Conservation (phyloP, 441 rosid genomes). For the Corymbia calophylla region DNA sequence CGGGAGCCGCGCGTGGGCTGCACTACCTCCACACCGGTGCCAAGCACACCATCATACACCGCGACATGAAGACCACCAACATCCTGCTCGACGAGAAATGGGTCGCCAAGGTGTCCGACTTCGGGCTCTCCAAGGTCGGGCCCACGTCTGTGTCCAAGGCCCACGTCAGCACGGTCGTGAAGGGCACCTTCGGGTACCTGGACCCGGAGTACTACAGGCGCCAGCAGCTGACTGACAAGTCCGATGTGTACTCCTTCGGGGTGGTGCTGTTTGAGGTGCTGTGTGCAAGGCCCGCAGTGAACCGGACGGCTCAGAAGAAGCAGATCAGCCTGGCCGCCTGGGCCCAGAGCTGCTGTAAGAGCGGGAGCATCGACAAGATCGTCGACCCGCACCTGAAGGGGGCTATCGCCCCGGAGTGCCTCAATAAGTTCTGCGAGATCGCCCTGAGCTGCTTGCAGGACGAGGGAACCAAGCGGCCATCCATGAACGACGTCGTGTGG, state of each 20-base stretch:
- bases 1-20: constrained; percentile 4
- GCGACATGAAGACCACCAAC: constrained; percentile 9
- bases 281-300: constrained; percentile 20
- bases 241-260: constrained; percentile 38
- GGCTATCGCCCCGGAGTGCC: background rate
- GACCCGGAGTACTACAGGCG: constrained; percentile 9
- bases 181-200: constrained; percentile 10
- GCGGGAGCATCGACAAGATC: constrained; percentile 9
- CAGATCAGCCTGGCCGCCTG: constrained; percentile 18
- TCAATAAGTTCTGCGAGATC: background rate
- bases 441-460: background rate
- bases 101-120: constrained; percentile 13
- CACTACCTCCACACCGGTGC: constrained; percentile 7
- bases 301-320: background rate
- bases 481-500: background rate
- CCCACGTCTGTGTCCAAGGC: background rate
- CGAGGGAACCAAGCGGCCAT: background rate
- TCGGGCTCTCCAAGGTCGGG: constrained; percentile 1
- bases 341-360: constrained; percentile 14
- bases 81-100: constrained; percentile 5
- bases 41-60: constrained; percentile 7
- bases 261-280: constrained; percentile 31
- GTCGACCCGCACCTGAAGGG: constrained; percentile 18
- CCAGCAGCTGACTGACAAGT: constrained; percentile 13
- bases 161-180: constrained; percentile 6